These are phyloP conservation scores for Hippophae tibetana DNA, from an alignment of 306 rosid species.

Conservation along the genomic window DNA sequence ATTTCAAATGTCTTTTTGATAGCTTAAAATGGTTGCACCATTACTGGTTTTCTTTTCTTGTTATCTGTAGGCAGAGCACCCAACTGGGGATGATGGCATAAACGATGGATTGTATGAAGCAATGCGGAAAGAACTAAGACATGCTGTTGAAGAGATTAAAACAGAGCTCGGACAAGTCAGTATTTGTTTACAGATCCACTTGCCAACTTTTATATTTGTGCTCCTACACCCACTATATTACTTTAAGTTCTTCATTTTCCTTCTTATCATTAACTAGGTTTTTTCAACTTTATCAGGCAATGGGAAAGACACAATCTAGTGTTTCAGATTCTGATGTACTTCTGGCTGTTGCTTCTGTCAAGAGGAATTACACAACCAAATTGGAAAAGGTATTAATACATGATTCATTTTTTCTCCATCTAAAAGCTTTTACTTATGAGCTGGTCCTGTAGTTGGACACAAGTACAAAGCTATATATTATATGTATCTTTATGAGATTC, in stretches of 20 bases:
- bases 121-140: conserved; percentile 53
- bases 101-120: conserved; percentile 47
- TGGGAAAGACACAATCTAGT: conserved; percentile 42
- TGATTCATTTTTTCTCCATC: too few relatives aligned
- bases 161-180: conserved; percentile 60
- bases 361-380: conserved; percentile 59
- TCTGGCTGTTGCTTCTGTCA: conserved; percentile 43
- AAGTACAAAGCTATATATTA: too few relatives aligned
- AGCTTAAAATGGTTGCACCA: conserved; percentile 13
- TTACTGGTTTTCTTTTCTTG: conserved; percentile 8
- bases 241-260: conserved; percentile 11
- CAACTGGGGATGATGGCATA: conserved; percentile 23
- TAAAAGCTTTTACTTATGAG: too few relatives aligned
- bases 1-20: conserved; percentile 9
- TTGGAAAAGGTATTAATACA: conserved; percentile 56
- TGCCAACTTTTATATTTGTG: conserved; percentile 7
- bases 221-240: conserved; percentile 6
- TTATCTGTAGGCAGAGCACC: conserved; percentile 37
- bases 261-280: background rate
- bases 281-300: conserved; percentile 39
- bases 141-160: conserved; percentile 42
- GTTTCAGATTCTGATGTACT: conserved; percentile 38
- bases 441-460: too few relatives aligned
- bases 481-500: too few relatives aligned
- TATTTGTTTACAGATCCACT: conserved; percentile 18